A percentile compares a stretch with the other conserved stretches of the same genome.
Evolutionary conservation across 164 flowering plant species (phyloP).

Genomic region (Dillenia turbinata): DNA sequence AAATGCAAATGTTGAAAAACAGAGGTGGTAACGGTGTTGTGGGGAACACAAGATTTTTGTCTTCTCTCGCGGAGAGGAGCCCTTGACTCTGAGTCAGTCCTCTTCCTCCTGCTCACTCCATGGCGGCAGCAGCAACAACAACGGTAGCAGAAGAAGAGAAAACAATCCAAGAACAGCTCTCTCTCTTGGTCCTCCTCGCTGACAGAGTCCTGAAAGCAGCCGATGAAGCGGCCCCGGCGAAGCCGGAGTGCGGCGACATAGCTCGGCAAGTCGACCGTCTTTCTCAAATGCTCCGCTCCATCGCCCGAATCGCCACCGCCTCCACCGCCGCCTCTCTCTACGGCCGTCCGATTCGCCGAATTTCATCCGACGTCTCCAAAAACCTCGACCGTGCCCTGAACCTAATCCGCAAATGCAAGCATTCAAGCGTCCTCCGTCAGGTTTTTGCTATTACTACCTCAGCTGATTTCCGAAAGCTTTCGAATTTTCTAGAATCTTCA

Average conservation of each 20-base stretch:
- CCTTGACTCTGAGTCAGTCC: too few species aligned
- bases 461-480: slow-evolving; percentile 61
- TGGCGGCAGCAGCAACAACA: not conserved
- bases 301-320: slow-evolving; percentile 32
- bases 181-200: slow-evolving; percentile 25
- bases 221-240: slow-evolving; percentile 35
- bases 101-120: too few species aligned
- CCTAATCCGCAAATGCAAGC: slow-evolving; percentile 57
- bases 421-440: slow-evolving; percentile 42
- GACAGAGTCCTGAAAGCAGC: slow-evolving; percentile 34
- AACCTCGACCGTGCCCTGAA: slow-evolving; percentile 54
- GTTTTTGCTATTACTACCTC: slow-evolving; percentile 52
- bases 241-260: slow-evolving; percentile 32
- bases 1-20: too few species aligned
- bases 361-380: slow-evolving; percentile 42
- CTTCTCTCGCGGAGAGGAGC: too few species aligned
- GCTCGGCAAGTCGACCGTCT: slow-evolving; percentile 30
- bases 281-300: slow-evolving; percentile 50
- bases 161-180: slow-evolving; percentile 27
- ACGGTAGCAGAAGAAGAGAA: slow-evolving; percentile 6
- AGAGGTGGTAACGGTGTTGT: too few species aligned
- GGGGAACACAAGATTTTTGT: too few species aligned
- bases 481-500: slow-evolving; percentile 49
- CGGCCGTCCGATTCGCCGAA: slow-evolving; percentile 73
- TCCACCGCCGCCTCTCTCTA: slow-evolving; percentile 33